Evolutionary conservation across 2,329 filamentous ascomycete species (phyloP).

Genomic region (Nakataea oryzae): DNA sequence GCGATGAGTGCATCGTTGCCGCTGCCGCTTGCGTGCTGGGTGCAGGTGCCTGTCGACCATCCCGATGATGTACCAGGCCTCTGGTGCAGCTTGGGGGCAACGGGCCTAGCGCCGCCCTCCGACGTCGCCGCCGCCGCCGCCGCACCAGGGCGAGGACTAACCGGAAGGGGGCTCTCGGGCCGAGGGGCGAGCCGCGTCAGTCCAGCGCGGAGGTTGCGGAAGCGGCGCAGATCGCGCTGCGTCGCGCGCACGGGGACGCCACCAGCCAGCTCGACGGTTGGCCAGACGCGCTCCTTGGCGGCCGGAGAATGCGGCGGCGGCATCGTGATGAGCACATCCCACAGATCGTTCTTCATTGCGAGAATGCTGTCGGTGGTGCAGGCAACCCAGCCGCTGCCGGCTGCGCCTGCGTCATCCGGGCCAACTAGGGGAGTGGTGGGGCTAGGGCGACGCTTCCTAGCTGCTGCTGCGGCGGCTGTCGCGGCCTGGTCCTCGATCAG

Average conservation of each 20-base stretch:
- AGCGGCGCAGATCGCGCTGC: constrained; percentile 80
- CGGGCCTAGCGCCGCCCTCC: constrained; percentile 5
- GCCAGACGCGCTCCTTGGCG: constrained; percentile 58
- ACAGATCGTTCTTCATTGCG: constrained; percentile 73
- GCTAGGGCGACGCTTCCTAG: constrained; percentile 10
- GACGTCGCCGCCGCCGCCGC: constrained; percentile 3
- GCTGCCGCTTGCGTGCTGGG: constrained; percentile 9
- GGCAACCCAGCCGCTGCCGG: constrained; percentile 70
- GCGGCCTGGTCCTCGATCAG: constrained; percentile 53
- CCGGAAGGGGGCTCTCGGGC: neutral
- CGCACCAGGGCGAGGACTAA: neutral
- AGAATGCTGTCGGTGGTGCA: constrained; percentile 95
- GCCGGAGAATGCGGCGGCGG: constrained; percentile 51
- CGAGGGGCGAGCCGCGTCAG: constrained; percentile 35
- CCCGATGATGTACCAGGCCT: constrained; percentile 6
- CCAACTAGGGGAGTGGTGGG: constrained; percentile 12
- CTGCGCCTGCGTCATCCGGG: constrained; percentile 29
- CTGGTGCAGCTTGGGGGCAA: neutral
- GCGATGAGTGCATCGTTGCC: constrained; percentile 27
- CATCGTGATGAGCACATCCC: constrained; percentile 81
- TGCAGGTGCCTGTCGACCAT: constrained; percentile 3
- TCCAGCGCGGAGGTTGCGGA: constrained; percentile 55
- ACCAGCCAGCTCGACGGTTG: constrained; percentile 57
- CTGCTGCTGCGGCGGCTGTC: constrained; percentile 17
- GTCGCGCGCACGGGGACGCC: constrained; percentile 68